Conservation (phyloP, 805 yeast species). For the Metschnikowia borealis region DNA sequence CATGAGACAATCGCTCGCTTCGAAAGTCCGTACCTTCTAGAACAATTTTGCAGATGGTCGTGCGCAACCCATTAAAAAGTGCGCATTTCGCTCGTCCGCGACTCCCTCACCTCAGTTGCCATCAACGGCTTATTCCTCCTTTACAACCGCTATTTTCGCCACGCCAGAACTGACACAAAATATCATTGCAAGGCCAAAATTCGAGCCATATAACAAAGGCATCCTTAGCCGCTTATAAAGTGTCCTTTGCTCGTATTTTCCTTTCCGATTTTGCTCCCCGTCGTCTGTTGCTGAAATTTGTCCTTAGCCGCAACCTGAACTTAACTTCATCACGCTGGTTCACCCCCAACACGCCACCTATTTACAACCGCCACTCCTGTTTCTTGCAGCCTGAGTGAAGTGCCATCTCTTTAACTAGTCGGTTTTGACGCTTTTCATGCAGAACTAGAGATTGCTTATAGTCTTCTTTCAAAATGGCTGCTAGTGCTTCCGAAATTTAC, state of each 20-base stretch:
- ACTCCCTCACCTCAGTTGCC: slow-evolving; percentile 5
- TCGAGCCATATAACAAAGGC: background rate
- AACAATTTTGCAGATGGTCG: slow-evolving; percentile 1
- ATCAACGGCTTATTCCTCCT: slow-evolving; percentile 10
- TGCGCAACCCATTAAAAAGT: slow-evolving; percentile 1
- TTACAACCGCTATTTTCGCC: background rate
- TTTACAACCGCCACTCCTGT: background rate
- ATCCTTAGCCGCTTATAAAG: background rate
- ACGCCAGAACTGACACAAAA: slow-evolving; percentile 1
- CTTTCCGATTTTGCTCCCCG: slow-evolving; percentile 3
- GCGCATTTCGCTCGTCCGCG: slow-evolving; percentile 5
- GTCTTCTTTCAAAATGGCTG: slow-evolving; percentile 26
- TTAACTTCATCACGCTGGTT: background rate
- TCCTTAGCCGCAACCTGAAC: background rate
- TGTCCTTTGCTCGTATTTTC: background rate
- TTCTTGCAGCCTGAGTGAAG: background rate
- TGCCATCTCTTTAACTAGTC: background rate
- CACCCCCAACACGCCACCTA: background rate
- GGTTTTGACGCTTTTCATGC: slow-evolving; percentile 1
- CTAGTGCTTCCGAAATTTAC: slow-evolving; percentile 27
- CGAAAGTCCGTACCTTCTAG: background rate
- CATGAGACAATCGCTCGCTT: background rate
- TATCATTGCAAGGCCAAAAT: background rate
- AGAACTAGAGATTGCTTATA: background rate
- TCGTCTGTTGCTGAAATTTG: background rate